Evolutionary conservation across 2,329 filamentous ascomycete genomes (phyloP).

Genomic region (Fusarium sulawesiense): DNA sequence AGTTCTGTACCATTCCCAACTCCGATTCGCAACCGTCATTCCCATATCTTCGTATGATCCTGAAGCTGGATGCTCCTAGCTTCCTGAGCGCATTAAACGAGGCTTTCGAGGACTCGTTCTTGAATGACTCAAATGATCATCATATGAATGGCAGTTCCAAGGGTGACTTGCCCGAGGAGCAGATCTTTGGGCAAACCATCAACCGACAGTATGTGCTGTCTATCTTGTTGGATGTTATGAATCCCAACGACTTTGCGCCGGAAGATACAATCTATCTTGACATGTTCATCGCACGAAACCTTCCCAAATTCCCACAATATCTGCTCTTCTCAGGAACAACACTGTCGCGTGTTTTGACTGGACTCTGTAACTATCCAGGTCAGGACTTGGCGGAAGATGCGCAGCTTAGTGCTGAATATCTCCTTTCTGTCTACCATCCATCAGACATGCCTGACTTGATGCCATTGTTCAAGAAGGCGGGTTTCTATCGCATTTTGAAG

Average conservation of each 20-base stretch:
- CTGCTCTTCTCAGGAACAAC: conserved; percentile 89
- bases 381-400: conserved; percentile 89
- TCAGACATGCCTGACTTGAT: conserved; percentile 82
- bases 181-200: conserved; percentile 76
- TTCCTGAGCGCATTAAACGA: conserved; percentile 97
- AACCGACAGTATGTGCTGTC: conserved; percentile 94
- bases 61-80: conserved; percentile 89
- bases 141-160: conserved; percentile 60
- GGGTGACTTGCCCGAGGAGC: conserved; percentile 70
- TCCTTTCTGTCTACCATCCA: conserved; percentile 92
- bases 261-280: conserved; percentile 94
- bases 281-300: conserved; percentile 96
- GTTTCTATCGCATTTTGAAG: conserved; percentile 93
- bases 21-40: conserved; percentile 77
- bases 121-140: conserved; percentile 82
- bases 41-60: conserved; percentile 83
- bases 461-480: conserved; percentile 79
- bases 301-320: conserved; percentile 97
- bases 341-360: conserved; percentile 81
- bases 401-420: conserved; percentile 95
- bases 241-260: conserved; percentile 75
- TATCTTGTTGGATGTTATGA: conserved; percentile 92
- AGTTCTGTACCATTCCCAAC: conserved; percentile 70
- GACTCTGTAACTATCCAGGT: conserved; percentile 86
- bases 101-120: conserved; percentile 92